Percentiles rank a stretch among this genome's conserved stretches.
These are phyloP conservation scores for Irpex sp. DNA, from an alignment of 1,284 basidiomycete genomes.

Conservation along the genomic window DNA sequence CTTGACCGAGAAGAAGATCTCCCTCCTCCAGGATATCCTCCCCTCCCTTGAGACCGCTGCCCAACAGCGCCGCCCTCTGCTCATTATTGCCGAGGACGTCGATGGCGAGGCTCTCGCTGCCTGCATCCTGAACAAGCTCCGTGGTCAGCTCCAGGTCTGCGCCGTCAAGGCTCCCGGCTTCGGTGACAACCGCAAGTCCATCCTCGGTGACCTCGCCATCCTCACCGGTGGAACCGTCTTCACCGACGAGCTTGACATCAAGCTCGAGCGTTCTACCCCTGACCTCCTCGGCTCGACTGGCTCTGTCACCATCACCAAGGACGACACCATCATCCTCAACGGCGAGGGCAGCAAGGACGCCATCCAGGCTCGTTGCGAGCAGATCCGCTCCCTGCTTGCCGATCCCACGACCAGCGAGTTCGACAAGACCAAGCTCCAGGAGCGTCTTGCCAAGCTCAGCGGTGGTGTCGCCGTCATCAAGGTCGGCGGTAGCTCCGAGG, in stretches of 20 bases:
- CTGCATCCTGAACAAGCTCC: constrained; percentile 97
- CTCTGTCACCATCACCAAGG: constrained; percentile 93
- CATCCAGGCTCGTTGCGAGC: constrained; percentile 89
- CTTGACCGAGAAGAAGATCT: constrained; percentile 98
- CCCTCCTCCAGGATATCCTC: constrained; percentile 90
- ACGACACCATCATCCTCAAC: constrained; percentile 96
- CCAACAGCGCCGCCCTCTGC: constrained; percentile 84
- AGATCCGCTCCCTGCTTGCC: constrained; percentile 82
- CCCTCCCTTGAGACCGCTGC: constrained; percentile 92
- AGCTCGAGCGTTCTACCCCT: constrained; percentile 86
- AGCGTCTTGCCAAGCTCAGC: constrained; percentile 92
- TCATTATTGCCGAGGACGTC: constrained; percentile 97
- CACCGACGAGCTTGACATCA: constrained; percentile 97
- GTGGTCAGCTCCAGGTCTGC: constrained; percentile 89
- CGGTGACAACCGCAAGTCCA: constrained; percentile 98
- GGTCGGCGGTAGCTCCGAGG: constrained; percentile 91
- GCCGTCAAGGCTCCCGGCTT: constrained; percentile 98
- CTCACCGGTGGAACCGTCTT: constrained; percentile 97
- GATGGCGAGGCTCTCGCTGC: constrained; percentile 98
- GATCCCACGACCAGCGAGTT: constrained; percentile 90
- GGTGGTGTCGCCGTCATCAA: constrained; percentile 99
- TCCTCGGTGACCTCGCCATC: constrained; percentile 95
- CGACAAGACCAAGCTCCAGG: constrained; percentile 94
- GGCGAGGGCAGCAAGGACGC: constrained; percentile 85
- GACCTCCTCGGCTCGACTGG: constrained; percentile 93